Percentiles rank a stretch among this genome's conserved stretches.
Conservation (phyloP, 257 asterid genomes). For the Eustoma russellianum region DNA sequence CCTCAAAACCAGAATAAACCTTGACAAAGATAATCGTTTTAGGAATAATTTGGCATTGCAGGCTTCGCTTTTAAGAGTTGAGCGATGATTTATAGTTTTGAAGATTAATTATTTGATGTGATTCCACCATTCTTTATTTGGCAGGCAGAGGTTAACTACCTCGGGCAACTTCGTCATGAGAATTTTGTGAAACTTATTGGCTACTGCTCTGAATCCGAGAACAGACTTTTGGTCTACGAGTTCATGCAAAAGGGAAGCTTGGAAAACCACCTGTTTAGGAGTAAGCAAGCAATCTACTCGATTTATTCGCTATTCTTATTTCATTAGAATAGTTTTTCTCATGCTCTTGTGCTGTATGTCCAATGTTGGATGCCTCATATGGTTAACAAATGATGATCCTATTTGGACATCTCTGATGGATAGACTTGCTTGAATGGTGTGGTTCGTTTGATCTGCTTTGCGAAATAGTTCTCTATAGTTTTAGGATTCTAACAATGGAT, state of each 20-base stretch:
- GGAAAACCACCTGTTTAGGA: conserved; percentile 65
- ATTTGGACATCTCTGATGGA: no score
- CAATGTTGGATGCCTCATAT: background rate
- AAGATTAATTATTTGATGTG: background rate
- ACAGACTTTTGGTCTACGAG: conserved; percentile 56
- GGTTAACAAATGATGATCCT: no score
- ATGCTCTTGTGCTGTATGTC: background rate
- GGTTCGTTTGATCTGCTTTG: background rate
- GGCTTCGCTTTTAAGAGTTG: background rate
- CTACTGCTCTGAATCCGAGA: conserved; percentile 55
- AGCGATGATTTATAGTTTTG: background rate
- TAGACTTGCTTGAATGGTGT: no score
- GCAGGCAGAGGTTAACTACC: conserved; percentile 60
- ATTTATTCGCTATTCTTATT: background rate
- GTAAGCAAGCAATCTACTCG: conserved; percentile 20
- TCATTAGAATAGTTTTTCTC: background rate
- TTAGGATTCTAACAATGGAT: background rate
- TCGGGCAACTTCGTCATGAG: conserved; percentile 51
- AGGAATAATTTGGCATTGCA: no score
- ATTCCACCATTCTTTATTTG: background rate
- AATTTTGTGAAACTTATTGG: conserved; percentile 70
- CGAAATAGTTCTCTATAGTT: background rate
- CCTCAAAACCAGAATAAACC: no score
- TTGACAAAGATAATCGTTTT: background rate
- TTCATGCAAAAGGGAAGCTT: conserved; percentile 70